Conservation (phyloP, 768 basidiomycete genomes). For the Boletus pseudo-olivaceus region DNA sequence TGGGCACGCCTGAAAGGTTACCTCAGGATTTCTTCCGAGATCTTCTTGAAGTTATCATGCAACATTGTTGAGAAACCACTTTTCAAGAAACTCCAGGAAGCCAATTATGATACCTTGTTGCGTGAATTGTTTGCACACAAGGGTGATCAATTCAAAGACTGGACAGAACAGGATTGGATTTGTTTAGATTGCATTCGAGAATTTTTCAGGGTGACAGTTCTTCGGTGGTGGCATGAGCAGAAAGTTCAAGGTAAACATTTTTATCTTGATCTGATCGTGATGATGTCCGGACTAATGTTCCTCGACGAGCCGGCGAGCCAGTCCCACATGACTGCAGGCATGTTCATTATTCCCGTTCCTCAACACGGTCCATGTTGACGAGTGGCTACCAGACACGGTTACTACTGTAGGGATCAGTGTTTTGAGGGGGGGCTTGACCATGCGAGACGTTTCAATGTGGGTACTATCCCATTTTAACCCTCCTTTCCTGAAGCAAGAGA, state of each 20-base stretch:
- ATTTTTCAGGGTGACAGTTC: constrained; percentile 6
- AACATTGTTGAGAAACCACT: constrained; percentile 5
- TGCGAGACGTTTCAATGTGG: no score
- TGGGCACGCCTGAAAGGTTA: constrained; percentile 8
- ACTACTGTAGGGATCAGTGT: no score
- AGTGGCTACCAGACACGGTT: constrained; percentile 6
- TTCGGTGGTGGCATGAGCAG: constrained; percentile 10
- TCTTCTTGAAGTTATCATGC: background rate
- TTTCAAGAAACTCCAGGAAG: constrained; percentile 4
- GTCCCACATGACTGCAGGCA: no score
- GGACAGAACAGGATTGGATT: constrained; percentile 9
- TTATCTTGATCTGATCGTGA: background rate
- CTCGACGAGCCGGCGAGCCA: background rate
- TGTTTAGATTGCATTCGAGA: constrained; percentile 2
- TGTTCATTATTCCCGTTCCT: background rate
- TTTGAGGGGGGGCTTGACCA: constrained; percentile 12
- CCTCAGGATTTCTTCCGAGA: background rate
- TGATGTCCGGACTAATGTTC: background rate
- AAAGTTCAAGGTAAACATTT: constrained; percentile 3
- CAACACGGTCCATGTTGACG: background rate
- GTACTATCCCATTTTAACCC: no score
- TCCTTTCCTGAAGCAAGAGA: no score
- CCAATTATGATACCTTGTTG: constrained; percentile 2
- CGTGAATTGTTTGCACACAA: constrained; percentile 6
- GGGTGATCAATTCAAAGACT: constrained; percentile 2